A percentile compares a stretch with the other conserved stretches of the same genome.
Evolutionary conservation across 176 grass and related monocot genomes (phyloP).

Genomic region (Juncus effusus): DNA sequence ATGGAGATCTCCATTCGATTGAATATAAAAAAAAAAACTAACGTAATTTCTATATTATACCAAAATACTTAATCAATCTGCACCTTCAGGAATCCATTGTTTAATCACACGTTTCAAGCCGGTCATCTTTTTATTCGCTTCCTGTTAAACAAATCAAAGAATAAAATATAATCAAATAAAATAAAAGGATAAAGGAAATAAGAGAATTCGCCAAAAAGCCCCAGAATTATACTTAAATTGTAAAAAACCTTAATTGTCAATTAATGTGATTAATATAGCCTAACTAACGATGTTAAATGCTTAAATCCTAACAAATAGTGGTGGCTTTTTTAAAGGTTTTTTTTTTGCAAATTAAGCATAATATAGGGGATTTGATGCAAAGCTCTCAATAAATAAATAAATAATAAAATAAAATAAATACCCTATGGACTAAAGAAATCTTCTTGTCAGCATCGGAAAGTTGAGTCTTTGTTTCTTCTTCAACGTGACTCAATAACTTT

Average conservation of each 20-base stretch:
- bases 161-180: not conserved
- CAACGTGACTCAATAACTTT: conserved; percentile 60
- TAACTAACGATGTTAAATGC: conserved; percentile 6
- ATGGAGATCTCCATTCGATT: conserved; percentile 3
- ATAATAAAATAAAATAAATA: conserved; percentile 23
- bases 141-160: conserved; percentile 32
- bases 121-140: conserved; percentile 61
- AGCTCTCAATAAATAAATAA: not conserved
- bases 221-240: no score
- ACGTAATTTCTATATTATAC: not conserved
- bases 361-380: not conserved
- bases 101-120: conserved; percentile 54
- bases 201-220: not conserved
- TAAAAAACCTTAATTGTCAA: no score
- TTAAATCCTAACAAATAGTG: not conserved
- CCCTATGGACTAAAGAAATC: conserved; percentile 61
- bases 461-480: conserved; percentile 54
- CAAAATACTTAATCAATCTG: conserved; percentile 32
- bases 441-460: conserved; percentile 64
- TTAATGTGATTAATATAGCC: no score
- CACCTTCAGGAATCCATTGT: conserved; percentile 48
- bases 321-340: conserved; percentile 6
- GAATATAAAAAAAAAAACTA: no score
- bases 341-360: not conserved
- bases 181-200: not conserved